phyloP scores from a whole-genome alignment of 2,329 filamentous ascomycete species.

The Penicillium corylophilum region DNA sequence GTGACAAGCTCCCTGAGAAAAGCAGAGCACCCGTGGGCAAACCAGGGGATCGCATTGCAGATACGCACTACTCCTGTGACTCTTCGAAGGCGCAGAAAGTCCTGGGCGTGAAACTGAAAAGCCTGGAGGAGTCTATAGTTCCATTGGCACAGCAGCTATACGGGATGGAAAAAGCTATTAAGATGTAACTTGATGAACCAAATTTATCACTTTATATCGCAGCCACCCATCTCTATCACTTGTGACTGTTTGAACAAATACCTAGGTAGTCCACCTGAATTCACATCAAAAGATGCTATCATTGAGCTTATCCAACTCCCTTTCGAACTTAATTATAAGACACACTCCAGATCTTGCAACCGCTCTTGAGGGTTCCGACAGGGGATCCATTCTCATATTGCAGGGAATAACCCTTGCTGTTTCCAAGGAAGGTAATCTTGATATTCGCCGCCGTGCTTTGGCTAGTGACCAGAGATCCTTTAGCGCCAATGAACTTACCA shows the following conservation, averaged over 20 bases:
- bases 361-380: not conserved
- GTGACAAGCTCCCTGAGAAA: slow-evolving; percentile 12
- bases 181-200: not conserved
- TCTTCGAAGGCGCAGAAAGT: slow-evolving; percentile 47
- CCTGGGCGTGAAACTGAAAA: slow-evolving; percentile 43
- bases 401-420: slow-evolving; percentile 36
- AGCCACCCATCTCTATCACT: not conserved
- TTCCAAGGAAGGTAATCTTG: slow-evolving; percentile 35
- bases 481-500: slow-evolving; percentile 37
- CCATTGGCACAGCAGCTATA: slow-evolving; percentile 24
- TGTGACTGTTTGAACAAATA: not conserved
- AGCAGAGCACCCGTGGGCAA: slow-evolving; percentile 22
- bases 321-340: not conserved
- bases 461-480: slow-evolving; percentile 22
- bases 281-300: not conserved
- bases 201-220: not conserved
- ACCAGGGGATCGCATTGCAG: slow-evolving; percentile 23
- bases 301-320: not conserved
- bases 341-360: not conserved
- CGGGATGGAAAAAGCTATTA: slow-evolving; percentile 9
- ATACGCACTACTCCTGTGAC: slow-evolving; percentile 47
- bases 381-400: slow-evolving; percentile 22
- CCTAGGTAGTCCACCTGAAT: not conserved
- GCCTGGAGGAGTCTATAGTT: slow-evolving; percentile 19
- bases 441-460: slow-evolving; percentile 27